phyloP scores from a whole-genome alignment of 345 rosid species.

The Trapa bicornis region DNA sequence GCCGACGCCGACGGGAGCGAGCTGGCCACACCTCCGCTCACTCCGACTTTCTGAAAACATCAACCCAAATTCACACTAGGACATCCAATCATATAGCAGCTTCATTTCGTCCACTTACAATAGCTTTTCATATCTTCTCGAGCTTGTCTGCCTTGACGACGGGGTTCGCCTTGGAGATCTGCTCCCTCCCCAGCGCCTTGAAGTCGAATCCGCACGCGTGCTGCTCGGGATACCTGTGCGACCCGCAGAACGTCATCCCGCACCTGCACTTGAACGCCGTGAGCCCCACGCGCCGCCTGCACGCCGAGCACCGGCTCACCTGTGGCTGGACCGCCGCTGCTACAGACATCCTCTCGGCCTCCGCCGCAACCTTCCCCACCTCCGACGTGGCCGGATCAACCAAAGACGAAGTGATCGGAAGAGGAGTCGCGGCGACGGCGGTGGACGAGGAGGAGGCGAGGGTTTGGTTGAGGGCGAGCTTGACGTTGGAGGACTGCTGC shows the following conservation, averaged over 20 bases:
- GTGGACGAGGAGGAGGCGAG: conserved; percentile 19
- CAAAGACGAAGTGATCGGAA: conserved; percentile 3
- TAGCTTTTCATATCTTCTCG: conserved; percentile 39
- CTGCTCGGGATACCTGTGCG: conserved; percentile 73
- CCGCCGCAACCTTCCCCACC: neutral
- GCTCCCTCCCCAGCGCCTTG: conserved; percentile 50
- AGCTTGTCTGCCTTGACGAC: conserved; percentile 59
- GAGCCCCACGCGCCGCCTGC: conserved; percentile 76
- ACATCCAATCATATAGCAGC: neutral
- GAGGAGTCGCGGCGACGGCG: neutral
- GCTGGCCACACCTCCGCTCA: neutral
- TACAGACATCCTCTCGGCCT: conserved; percentile 7
- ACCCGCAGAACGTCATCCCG: conserved; percentile 59
- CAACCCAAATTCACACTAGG: conserved; percentile 7
- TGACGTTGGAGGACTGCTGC: conserved; percentile 47
- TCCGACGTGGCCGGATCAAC: conserved; percentile 6
- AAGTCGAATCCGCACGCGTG: conserved; percentile 65
- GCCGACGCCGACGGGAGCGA: neutral
- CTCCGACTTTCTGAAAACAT: neutral
- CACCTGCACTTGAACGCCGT: conserved; percentile 86
- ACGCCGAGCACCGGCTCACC: conserved; percentile 49
- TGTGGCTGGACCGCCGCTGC: conserved; percentile 8
- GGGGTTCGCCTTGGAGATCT: conserved; percentile 76
- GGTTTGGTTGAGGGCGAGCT: conserved; percentile 44
- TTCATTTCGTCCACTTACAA: neutral